Evolutionary conservation across 768 basidiomycete species (phyloP).

Genomic region (button mushroom (Agaricus bisporus)): DNA sequence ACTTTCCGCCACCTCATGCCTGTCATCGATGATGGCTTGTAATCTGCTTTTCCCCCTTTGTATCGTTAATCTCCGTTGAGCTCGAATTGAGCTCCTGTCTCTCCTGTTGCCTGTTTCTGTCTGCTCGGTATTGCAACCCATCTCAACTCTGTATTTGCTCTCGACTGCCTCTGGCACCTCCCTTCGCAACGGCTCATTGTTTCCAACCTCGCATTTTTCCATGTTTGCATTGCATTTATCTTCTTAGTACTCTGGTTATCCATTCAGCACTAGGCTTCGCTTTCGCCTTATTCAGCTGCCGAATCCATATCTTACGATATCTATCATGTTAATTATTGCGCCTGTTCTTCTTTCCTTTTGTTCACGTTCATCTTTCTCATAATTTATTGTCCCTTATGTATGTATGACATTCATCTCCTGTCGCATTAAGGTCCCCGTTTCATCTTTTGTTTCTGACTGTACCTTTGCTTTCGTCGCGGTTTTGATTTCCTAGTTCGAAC

Average conservation of each 20-base stretch:
- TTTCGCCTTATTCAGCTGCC: background rate
- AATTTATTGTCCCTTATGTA: slow-evolving; percentile 10
- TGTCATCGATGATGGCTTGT: slow-evolving; percentile 33
- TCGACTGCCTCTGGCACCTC: background rate
- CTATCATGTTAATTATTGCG: background rate
- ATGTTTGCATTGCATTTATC: slow-evolving; percentile 1
- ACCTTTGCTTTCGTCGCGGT: background rate
- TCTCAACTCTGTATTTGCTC: background rate
- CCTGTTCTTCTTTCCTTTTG: slow-evolving; percentile 1
- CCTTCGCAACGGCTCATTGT: background rate
- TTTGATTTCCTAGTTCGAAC: too few relatives aligned
- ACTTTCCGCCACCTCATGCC: slow-evolving; percentile 62
- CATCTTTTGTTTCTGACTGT: background rate
- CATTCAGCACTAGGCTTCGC: background rate
- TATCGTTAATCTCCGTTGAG: slow-evolving; percentile 24
- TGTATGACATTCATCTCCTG: background rate
- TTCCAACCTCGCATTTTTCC: background rate
- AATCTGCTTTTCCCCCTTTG: slow-evolving; percentile 17
- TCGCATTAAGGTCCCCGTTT: slow-evolving; percentile 1
- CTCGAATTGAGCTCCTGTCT: slow-evolving; percentile 13
- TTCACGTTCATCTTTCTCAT: slow-evolving; percentile 5
- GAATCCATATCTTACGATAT: background rate
- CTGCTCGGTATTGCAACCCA: background rate
- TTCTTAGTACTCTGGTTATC: background rate
- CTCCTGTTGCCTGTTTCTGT: background rate